Evolutionary conservation across 176 grass and related monocot genomes (phyloP), one percentile per base, ranked within the genome.

Genomic region (Ensete ventricosum): DNA sequence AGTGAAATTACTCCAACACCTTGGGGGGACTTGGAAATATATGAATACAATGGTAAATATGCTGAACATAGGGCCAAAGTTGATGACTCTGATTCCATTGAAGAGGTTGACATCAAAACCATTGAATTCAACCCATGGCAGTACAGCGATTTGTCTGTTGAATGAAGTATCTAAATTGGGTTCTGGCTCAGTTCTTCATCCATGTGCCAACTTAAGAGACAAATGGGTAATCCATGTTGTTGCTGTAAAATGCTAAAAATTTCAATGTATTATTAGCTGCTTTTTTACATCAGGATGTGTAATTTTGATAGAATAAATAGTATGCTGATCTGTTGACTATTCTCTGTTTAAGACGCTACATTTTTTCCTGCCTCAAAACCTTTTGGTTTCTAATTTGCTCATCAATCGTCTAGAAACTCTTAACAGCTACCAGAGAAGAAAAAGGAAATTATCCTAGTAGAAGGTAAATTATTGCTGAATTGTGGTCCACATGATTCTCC

Each of bases 91-190:
- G 62, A 21, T 29, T 51, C 64, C 1, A 72, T 55, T 1, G 82
- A 84, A 9, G 85, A 82, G 27, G 78, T 34, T n/a, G 85, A 88
- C 48, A 74, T 67, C 19, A 88, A 69, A 65, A 80, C 79, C 2
- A 88, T 80, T 14, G 77, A 88, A 79, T 97, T 97, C 82, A 91
- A 91, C 77, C 94, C 94, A 3, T 97, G 94, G 94, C 94, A 91
- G 82, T 97, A 91, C 34, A 25, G 54, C 21, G 81, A 84, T 77
- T 68, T 69, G 51, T 57, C 87, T 54, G 77, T 74, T 69, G 68
- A 83, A 84, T 84, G 83, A 87, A 34, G 11, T 68, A 48, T 68
- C 57, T 21, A 60, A 60, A 60, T 17, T 60, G 57, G 17, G 17
- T 60, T n/a, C 57, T 60, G 9, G 57, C 16, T 20, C 17, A 2